phyloP scores from a whole-genome alignment of 2,329 filamentous ascomycete species.

The Ophiocordyceps sinensis region DNA sequence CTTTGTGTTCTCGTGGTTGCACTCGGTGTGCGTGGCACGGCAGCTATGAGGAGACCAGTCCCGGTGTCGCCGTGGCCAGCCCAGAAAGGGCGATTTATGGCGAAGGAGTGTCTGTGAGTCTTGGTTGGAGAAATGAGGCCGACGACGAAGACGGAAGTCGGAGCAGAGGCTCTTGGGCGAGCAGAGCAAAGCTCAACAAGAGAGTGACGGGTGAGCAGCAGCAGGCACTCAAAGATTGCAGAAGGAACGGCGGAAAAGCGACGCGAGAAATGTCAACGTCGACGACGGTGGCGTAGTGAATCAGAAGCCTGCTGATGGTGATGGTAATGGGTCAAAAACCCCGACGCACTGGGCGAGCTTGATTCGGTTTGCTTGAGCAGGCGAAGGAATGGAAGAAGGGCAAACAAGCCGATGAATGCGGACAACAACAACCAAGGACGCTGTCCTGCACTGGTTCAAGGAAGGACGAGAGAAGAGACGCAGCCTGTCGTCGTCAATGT shows the following conservation, averaged over 20 bases:
- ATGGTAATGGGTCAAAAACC: neutral
- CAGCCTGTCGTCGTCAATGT: neutral
- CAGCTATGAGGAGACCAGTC: constrained; percentile 6
- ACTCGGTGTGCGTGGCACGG: neutral
- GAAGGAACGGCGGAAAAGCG: neutral
- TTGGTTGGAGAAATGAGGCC: neutral
- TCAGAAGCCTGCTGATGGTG: neutral
- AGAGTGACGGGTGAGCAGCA: neutral
- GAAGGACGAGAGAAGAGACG: neutral
- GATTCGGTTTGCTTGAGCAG: neutral
- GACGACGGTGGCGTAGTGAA: constrained; percentile 3
- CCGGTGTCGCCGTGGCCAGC: neutral
- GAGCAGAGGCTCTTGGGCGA: neutral
- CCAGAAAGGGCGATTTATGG: neutral
- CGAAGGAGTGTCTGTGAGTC: neutral
- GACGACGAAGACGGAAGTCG: too few relatives aligned
- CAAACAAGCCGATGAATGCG: neutral
- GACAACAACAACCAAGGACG: neutral
- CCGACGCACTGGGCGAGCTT: neutral
- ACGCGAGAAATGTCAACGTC: constrained; percentile 15
- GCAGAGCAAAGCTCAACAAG: neutral
- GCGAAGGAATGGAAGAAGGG: neutral
- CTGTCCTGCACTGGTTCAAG: neutral
- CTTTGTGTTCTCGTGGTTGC: neutral
- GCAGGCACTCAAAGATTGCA: neutral